Conservation (phyloP, 768 basidiomycete species). For the Austroboletus festivus region DNA sequence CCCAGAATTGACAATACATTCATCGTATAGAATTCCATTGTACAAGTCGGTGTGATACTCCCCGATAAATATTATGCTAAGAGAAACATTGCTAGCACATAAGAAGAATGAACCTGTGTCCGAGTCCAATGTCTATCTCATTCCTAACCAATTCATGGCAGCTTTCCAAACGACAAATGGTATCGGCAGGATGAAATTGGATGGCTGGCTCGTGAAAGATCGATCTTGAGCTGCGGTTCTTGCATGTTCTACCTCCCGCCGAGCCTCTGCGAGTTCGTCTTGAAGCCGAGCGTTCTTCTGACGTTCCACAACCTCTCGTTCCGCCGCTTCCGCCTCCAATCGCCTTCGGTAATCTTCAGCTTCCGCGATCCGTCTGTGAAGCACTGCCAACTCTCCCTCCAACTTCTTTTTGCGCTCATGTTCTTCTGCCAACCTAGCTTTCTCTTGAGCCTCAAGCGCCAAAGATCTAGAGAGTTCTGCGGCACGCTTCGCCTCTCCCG, state of each 20-base stretch:
- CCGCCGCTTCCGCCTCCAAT: slow-evolving; percentile 27
- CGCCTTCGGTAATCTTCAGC: slow-evolving; percentile 28
- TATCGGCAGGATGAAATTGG: slow-evolving; percentile 30
- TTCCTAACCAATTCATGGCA: slow-evolving; percentile 33
- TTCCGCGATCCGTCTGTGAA: slow-evolving; percentile 25
- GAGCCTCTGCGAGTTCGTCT: slow-evolving; percentile 30
- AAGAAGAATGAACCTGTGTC: neutral
- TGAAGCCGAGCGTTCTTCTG: slow-evolving; percentile 28
- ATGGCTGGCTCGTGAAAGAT: slow-evolving; percentile 25
- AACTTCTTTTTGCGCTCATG: slow-evolving; percentile 27
- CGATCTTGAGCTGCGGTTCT: slow-evolving; percentile 25
- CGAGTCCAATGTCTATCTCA: slow-evolving; percentile 12
- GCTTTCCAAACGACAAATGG: slow-evolving; percentile 35
- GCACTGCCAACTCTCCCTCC: slow-evolving; percentile 26
- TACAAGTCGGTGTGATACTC: slow-evolving; percentile 3
- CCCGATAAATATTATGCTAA: slow-evolving; percentile 17
- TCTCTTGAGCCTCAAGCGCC: slow-evolving; percentile 30
- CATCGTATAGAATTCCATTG: slow-evolving; percentile 1
- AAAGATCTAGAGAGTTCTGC: slow-evolving; percentile 26
- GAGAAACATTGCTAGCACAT: neutral
- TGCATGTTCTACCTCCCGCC: slow-evolving; percentile 25
- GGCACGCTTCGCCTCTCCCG: slow-evolving; percentile 25
- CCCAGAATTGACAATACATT: neutral
- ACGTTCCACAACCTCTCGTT: slow-evolving; percentile 27
- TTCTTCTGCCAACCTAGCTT: slow-evolving; percentile 28